phyloP scores from a whole-genome alignment of 371 early-diverging fungal genomes.

The Mortierella sp. region DNA sequence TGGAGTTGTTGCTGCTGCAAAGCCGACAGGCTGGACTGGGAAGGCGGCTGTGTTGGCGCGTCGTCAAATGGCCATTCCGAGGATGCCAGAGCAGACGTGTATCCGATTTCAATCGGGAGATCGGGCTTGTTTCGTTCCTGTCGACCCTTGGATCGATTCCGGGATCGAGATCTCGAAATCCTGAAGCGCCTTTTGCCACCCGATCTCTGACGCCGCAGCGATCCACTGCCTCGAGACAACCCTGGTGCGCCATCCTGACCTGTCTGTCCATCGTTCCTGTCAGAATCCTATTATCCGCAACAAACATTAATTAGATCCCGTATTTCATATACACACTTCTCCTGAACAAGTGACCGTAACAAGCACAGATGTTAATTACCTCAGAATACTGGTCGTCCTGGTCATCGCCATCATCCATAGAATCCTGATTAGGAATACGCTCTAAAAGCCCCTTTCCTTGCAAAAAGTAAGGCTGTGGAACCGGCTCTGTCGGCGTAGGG shows the following conservation, averaged over 20 bases:
- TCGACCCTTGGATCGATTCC: slow-evolving; percentile 35
- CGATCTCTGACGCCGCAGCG: slow-evolving; percentile 37
- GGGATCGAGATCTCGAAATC: slow-evolving; percentile 39
- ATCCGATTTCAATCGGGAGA: slow-evolving; percentile 40
- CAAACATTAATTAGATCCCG: background rate
- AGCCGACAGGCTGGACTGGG: background rate
- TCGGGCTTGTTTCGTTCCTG: slow-evolving; percentile 26
- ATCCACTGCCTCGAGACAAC: slow-evolving; percentile 22
- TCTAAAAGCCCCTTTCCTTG: slow-evolving; percentile 44
- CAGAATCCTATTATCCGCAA: slow-evolving; percentile 15
- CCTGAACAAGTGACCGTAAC: background rate
- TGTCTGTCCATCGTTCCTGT: slow-evolving; percentile 8
- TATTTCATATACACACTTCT: background rate
- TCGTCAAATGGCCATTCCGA: slow-evolving; percentile 50
- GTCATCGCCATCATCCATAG: slow-evolving; percentile 50
- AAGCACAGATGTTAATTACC: slow-evolving; percentile 10
- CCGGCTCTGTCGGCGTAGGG: slow-evolving; percentile 50
- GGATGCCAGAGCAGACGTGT: slow-evolving; percentile 22
- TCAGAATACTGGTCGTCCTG: slow-evolving; percentile 23
- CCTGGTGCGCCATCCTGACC: slow-evolving; percentile 15
- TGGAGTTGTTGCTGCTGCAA: slow-evolving; percentile 17
- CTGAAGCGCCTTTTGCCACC: slow-evolving; percentile 35
- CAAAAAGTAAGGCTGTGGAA: slow-evolving; percentile 40
- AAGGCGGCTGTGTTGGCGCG: slow-evolving; percentile 14
- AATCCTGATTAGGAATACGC: slow-evolving; percentile 38